Percentiles rank a stretch among this genome's conserved stretches.
Conservation (phyloP, 176 grass and related monocot genomes). For the Coix lacrymajobi region DNA sequence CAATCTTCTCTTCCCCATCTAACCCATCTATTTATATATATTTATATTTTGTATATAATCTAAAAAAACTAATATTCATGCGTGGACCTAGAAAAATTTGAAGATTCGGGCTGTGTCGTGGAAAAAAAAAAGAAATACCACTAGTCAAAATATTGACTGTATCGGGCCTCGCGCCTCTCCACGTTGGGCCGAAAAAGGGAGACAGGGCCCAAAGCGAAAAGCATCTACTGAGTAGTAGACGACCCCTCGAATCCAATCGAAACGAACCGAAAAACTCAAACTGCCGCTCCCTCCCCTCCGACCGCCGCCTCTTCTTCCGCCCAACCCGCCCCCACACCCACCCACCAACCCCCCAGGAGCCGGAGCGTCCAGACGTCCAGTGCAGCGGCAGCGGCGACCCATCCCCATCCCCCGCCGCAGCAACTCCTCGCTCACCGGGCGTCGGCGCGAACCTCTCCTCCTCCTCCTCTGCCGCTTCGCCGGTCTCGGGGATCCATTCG, state of each 20-base stretch:
- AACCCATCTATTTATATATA: too few relatives aligned
- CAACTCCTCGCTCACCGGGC: not conserved
- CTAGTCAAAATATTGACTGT: not conserved
- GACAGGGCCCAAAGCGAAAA: not conserved
- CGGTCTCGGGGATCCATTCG: not conserved
- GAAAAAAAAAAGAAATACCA: not conserved
- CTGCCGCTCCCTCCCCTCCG: not conserved
- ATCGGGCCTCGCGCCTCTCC: not conserved
- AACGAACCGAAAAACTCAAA: not conserved
- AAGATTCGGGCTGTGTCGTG: too few relatives aligned
- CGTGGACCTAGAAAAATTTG: too few relatives aligned
- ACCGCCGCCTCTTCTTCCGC: not conserved
- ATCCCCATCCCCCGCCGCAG: not conserved
- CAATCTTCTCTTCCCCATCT: too few relatives aligned
- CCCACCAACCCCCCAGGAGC: not conserved
- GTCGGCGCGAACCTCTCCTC: not conserved
- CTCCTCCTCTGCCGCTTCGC: not conserved
- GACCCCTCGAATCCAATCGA: not conserved
- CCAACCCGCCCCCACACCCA: not conserved
- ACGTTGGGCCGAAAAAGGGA: not conserved
- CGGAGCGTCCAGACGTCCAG: not conserved
- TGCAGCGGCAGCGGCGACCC: not conserved
- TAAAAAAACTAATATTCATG: too few relatives aligned
- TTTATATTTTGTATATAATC: too few relatives aligned
- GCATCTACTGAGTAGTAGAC: not conserved